Evolutionary conservation across 129 eudicot species (phyloP).

Genomic region (Dittrichia graveolens): DNA sequence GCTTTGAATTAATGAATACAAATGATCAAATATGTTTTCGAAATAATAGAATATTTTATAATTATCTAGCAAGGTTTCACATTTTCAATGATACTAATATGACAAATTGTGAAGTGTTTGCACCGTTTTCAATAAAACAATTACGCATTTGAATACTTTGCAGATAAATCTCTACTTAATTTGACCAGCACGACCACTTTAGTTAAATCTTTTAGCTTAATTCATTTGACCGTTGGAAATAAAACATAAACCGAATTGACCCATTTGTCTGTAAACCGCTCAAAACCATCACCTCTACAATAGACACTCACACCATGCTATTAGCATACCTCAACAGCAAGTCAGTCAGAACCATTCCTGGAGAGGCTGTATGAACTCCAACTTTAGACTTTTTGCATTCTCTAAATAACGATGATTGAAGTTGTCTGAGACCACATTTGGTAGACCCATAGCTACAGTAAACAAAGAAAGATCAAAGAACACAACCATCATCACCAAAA

Average conservation of each 20-base stretch:
- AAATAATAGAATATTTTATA: too few species aligned
- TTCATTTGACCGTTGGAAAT: background rate
- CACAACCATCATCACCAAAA: constrained; percentile 3
- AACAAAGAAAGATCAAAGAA: background rate
- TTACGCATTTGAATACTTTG: too few species aligned
- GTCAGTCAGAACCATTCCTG: constrained; percentile 92
- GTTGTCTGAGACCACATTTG: constrained; percentile 83
- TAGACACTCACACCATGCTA: background rate
- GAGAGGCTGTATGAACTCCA: constrained; percentile 88
- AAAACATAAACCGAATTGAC: background rate
- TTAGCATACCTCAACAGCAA: constrained; percentile 61
- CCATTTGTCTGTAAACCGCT: too few species aligned
- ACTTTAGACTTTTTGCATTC: constrained; percentile 60
- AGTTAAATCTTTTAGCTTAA: constrained; percentile 13
- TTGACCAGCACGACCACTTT: too few species aligned
- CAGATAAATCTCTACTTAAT: too few species aligned
- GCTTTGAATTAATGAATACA: too few species aligned
- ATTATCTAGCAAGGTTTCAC: too few species aligned
- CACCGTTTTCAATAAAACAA: too few species aligned
- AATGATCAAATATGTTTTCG: too few species aligned
- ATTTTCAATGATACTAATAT: too few species aligned
- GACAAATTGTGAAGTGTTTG: too few species aligned
- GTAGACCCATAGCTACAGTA: constrained; percentile 73
- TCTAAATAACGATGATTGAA: constrained; percentile 73
- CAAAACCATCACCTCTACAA: too few species aligned